Conservation (phyloP, 805 yeast genomes). For the Candida odintsovae region DNA sequence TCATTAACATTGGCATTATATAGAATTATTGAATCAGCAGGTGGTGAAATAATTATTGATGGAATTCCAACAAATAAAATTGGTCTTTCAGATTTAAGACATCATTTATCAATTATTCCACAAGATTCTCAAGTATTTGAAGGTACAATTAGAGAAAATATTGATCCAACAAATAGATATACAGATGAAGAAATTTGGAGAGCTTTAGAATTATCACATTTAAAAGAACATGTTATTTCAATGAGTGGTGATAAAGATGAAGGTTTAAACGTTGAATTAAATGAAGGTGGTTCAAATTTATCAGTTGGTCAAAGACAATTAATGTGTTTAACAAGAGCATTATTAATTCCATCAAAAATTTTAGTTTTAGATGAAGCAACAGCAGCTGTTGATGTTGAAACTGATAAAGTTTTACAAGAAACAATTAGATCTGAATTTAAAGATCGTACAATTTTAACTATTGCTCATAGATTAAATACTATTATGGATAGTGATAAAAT, state of each 20-base stretch:
- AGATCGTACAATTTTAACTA: constrained; percentile 73
- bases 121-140: constrained; percentile 92
- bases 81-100: constrained; percentile 76
- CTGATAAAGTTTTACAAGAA: constrained; percentile 71
- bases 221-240: constrained; percentile 56
- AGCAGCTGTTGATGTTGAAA: constrained; percentile 84
- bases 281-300: constrained; percentile 67
- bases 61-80: constrained; percentile 56
- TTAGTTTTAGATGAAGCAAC: constrained; percentile 82
- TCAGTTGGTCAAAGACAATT: constrained; percentile 77
- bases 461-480: constrained; percentile 81
- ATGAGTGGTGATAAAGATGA: constrained; percentile 38
- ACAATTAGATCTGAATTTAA: constrained; percentile 72
- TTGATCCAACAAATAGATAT: constrained; percentile 72
- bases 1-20: constrained; percentile 80
- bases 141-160: constrained; percentile 78
- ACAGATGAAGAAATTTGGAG: constrained; percentile 80
- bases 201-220: constrained; percentile 71
- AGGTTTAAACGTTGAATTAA: constrained; percentile 48
- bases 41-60: constrained; percentile 70
- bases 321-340: constrained; percentile 77
- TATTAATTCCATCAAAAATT: constrained; percentile 56
- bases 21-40: constrained; percentile 74
- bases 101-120: constrained; percentile 77
- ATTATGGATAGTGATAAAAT: constrained; percentile 77